A percentile compares a stretch with the other conserved stretches of the same genome.
phyloP scores from a whole-genome alignment of 495 filamentous ascomycete genomes.

The Neurospora hispaniola region DNA sequence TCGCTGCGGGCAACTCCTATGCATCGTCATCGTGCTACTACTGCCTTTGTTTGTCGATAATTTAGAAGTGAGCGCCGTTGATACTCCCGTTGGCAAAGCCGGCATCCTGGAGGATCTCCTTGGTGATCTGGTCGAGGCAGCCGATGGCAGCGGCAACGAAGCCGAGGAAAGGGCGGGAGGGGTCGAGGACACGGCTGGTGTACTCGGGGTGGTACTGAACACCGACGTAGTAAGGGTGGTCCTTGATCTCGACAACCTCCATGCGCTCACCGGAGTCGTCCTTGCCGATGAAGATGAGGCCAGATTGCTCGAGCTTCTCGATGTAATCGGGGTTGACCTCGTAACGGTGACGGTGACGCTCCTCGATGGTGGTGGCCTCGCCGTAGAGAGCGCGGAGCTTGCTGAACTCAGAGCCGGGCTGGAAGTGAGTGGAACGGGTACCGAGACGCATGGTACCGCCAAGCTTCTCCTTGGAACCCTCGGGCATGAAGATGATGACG shows the following conservation, averaged over 20 bases:
- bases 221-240: slow-evolving; percentile 84
- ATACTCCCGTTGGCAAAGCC: neutral
- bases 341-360: slow-evolving; percentile 65
- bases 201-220: slow-evolving; percentile 19
- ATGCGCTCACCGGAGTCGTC: slow-evolving; percentile 77
- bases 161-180: slow-evolving; percentile 71
- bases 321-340: slow-evolving; percentile 65
- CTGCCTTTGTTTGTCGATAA: neutral
- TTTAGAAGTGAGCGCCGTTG: neutral
- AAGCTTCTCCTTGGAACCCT: slow-evolving; percentile 53
- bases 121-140: slow-evolving; percentile 38
- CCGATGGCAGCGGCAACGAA: slow-evolving; percentile 72
- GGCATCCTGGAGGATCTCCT: slow-evolving; percentile 4
- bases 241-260: slow-evolving; percentile 82
- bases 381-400: slow-evolving; percentile 69
- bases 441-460: slow-evolving; percentile 94
- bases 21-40: neutral
- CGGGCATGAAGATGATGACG: slow-evolving; percentile 85
- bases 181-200: slow-evolving; percentile 26
- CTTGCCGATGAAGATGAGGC: slow-evolving; percentile 62
- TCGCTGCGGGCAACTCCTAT: neutral
- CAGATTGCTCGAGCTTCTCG: slow-evolving; percentile 43
- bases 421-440: slow-evolving; percentile 61
- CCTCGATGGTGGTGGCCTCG: slow-evolving; percentile 39
- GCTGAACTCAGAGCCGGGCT: slow-evolving; percentile 68